These are phyloP conservation scores for Plasmodium falciparum DNA, from an alignment of 169 alveolate species.

Conservation along the genomic window DNA sequence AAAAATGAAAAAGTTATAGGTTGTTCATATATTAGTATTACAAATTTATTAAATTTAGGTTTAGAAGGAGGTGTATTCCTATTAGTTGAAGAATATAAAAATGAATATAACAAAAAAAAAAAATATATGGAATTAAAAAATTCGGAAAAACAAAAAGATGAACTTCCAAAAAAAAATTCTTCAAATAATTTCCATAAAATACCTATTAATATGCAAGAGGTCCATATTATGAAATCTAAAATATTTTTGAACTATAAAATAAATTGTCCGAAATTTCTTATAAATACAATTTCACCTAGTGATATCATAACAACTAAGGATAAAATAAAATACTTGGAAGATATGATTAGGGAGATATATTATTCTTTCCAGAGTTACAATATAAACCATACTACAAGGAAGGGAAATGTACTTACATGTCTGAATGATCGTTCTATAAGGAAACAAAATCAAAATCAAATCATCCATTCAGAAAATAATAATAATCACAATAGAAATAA, in stretches of 20 bases:
- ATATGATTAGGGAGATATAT: slow-evolving; percentile 53
- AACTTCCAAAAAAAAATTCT: not conserved
- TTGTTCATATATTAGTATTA: slow-evolving; percentile 55
- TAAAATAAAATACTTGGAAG: slow-evolving; percentile 46
- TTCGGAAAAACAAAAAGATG: not conserved
- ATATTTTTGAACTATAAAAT: slow-evolving; percentile 60
- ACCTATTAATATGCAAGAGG: slow-evolving; percentile 59
- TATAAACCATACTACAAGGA: slow-evolving; percentile 2
- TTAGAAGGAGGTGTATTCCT: slow-evolving; percentile 62
- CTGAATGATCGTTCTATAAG: not conserved
- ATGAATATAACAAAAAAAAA: not conserved
- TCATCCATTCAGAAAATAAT: not conserved
- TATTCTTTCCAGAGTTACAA: slow-evolving; percentile 26
- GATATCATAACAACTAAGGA: slow-evolving; percentile 35
- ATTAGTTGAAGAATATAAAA: slow-evolving; percentile 23
- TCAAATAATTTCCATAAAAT: not conserved
- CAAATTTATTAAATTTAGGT: slow-evolving; percentile 39
- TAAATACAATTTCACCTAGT: slow-evolving; percentile 25
- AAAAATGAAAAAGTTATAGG: slow-evolving; percentile 66
- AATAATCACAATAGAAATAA: too few species aligned
- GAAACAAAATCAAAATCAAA: not conserved
- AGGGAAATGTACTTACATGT: not conserved
- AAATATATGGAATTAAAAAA: not conserved
- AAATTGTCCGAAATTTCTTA: slow-evolving; percentile 24
- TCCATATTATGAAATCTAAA: slow-evolving; percentile 37